Percentiles rank a stretch among this genome's conserved stretches.
Evolutionary conservation across 1,139 yeast genomes (phyloP).

Genomic region (Yamadazyma songkhlaensis): DNA sequence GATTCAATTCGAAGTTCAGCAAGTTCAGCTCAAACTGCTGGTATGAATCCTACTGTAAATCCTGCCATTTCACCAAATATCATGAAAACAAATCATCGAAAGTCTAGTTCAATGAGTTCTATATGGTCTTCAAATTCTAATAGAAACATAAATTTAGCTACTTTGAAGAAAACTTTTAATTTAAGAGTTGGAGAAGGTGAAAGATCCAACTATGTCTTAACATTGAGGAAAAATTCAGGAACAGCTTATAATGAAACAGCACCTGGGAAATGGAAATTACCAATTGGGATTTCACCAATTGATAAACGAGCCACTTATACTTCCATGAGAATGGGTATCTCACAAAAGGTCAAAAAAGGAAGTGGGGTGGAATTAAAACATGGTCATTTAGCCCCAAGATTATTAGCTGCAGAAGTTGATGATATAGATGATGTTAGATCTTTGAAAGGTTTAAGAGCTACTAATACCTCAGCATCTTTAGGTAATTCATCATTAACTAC

Average conservation of each 20-base stretch:
- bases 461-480: constrained; percentile 3
- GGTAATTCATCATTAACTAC: not conserved
- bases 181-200: constrained; percentile 52
- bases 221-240: constrained; percentile 50
- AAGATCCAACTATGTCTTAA: constrained; percentile 52
- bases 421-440: constrained; percentile 45
- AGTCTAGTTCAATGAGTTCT: constrained; percentile 34
- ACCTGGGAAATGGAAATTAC: constrained; percentile 59
- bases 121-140: constrained; percentile 33
- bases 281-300: constrained; percentile 57
- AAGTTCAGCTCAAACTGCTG: constrained; percentile 1
- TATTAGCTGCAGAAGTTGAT: constrained; percentile 76
- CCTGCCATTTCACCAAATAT: constrained; percentile 1
- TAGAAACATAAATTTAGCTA: constrained; percentile 37
- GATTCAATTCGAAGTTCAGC: constrained; percentile 7
- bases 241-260: constrained; percentile 57
- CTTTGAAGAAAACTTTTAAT: constrained; percentile 34
- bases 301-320: constrained; percentile 30
- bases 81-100: constrained; percentile 8
- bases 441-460: constrained; percentile 3
- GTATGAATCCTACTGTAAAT: not conserved
- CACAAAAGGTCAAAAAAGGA: constrained; percentile 25
- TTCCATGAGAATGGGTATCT: constrained; percentile 23
- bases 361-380: constrained; percentile 68
- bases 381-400: constrained; percentile 70